A percentile compares a stretch with the other conserved stretches of the same genome.
These are phyloP conservation scores for Biscogniauxia marginata DNA, from an alignment of 2,329 filamentous ascomycete species.

Conservation along the genomic window DNA sequence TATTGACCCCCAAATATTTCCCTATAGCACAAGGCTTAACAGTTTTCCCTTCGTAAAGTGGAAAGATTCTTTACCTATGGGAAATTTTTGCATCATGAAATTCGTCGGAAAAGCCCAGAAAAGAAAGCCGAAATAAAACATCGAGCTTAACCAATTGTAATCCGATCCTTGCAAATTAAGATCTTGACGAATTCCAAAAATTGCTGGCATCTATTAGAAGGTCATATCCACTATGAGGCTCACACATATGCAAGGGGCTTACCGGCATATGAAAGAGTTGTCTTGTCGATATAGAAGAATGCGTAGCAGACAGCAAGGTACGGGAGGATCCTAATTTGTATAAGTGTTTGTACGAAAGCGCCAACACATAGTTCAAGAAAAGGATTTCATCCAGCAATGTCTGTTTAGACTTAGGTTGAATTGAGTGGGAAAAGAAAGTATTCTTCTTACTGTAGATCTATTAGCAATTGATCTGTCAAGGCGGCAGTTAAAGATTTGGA, in stretches of 20 bases:
- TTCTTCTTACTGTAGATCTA: too few species aligned
- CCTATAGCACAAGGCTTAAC: constrained; percentile 36
- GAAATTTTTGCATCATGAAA: constrained; percentile 50
- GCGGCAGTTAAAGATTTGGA: too few species aligned
- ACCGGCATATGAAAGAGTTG: constrained; percentile 53
- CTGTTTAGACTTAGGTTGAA: too few species aligned
- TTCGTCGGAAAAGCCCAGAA: constrained; percentile 55
- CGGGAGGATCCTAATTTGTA: constrained; percentile 44
- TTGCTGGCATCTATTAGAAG: constrained; percentile 32
- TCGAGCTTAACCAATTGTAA: constrained; percentile 53
- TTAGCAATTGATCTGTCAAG: too few species aligned
- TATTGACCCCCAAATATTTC: constrained; percentile 53
- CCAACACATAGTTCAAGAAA: too few species aligned
- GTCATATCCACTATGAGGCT: background rate
- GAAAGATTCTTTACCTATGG: constrained; percentile 43
- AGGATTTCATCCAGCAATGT: too few species aligned
- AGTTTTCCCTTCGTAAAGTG: constrained; percentile 3
- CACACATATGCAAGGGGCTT: constrained; percentile 3
- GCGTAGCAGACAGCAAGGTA: constrained; percentile 53
- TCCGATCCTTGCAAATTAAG: constrained; percentile 50
- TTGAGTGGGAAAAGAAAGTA: too few species aligned
- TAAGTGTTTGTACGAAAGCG: background rate
- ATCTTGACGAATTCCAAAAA: constrained; percentile 59
- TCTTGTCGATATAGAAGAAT: constrained; percentile 51
- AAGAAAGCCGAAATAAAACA: constrained; percentile 57